Base-by-base conservation (phyloP, 192 early-diverging fungal species). In the Coemansia sp. region DNA sequence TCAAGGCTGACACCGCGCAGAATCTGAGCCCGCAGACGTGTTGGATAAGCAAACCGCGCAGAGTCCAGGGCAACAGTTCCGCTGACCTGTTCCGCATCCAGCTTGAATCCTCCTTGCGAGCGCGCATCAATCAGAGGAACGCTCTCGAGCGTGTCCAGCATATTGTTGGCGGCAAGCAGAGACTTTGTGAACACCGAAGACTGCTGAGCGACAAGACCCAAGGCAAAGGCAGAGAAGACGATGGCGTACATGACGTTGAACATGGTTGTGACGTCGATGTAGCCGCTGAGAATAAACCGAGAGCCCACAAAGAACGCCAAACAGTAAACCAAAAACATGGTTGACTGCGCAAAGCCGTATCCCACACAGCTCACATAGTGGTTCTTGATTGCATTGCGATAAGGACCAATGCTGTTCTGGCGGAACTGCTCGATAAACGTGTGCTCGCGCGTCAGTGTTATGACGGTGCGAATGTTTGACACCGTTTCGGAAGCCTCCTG, bases 401-500 rank as follows among this genome's bases (percentile, higher is more conserved):
- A 91, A 1, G 94, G 94, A 14, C 74, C 81, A 1, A 85, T 68
- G 61, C 90, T 90, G 55, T 88, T 88, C 2, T 74, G 73, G 20
- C 73, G 65, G 68, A 91, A 98, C 51, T 83, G 81, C 17, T 78
- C 64, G 63, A 89, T 87, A 71, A 98, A 96, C 28, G 76, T 74
- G 20, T 79, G 71, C 74, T 95, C 89, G 53, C 89, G 87, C 15
- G 87, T 91, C 36, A 98, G 85, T 6, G 93, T 85, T 36, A 91
- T 87, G 28, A 98, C 91, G 1, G 96, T 98, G 54, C 93, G 92
- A 34, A 98, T 91, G 62, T 92, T 90, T 18, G 87, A 76, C 36
- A 96, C 91, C 5, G 93, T 91, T 80, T 98, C 94, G 70, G 87
- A 85, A 32, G 94, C 93, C 64, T 93, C 88, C 76, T 95, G 89